Base-by-base conservation (phyloP, 768 basidiomycete species). In the Lactarius pseudohatsudake region DNA sequence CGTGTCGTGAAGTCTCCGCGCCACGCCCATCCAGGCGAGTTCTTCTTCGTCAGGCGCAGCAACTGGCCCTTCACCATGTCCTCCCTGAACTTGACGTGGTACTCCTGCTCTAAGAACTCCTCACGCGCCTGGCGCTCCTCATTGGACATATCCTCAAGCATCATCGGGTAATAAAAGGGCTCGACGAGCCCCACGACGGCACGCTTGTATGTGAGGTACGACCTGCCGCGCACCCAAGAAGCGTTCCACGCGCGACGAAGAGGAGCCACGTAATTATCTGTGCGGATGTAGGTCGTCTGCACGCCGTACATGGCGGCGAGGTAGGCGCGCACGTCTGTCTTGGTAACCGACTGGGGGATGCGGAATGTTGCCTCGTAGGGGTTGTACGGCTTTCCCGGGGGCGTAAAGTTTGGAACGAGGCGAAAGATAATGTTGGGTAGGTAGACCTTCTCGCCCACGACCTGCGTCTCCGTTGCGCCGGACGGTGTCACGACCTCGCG, bases 351-450 rank as follows among this genome's bases (percentile, higher is more conserved):
- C 68, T 86, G 85, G n/a, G 94, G 90, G 47, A 96, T 82, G 63
- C 93, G 91, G 80, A 98, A 96, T 3, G 95, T 98, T 10, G 94
- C 95, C 76, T 94, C 90, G 80, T 90, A 94, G 1, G 95, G 94
- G 68, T 98, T 96, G 81, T 98, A 98, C 1, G 93, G 82, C 70
- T 90, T 79, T 0, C 89, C 91, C 3, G 78, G 76, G 0, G 83
- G 86, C 0, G 93, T 94, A 70, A 88, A 79, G 75, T 98, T 98
- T 28, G 92, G 86, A 54, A 96, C 86, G 64, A 98, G 82, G 64
- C 85, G 84, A 77, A 96, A 89, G 67, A 91, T 76, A 74, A 90
- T 81, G 76, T 98, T 96, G 47, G 95, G 95, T 43, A 98, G 88
- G 79, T 94, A 97, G 28, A 97, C 82, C 69, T 86, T 86, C 72